phyloP scores from a whole-genome alignment of 306 rosid genomes.

The Benincasa hispida region DNA sequence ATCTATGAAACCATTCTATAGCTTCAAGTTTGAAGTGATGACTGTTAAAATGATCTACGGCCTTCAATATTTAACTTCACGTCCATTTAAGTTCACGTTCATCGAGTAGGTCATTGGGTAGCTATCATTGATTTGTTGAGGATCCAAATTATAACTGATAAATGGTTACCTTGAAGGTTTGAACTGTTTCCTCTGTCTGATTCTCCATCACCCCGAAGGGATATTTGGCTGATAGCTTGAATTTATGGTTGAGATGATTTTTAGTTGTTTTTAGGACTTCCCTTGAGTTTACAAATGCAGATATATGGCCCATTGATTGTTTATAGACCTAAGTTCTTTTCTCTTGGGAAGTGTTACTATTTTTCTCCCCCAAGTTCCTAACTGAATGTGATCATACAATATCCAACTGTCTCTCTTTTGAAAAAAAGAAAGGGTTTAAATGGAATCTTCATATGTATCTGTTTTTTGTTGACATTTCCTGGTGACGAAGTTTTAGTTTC shows the following conservation, averaged over 20 bases:
- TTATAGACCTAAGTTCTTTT: background rate
- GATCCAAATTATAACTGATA: background rate
- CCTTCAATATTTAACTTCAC: background rate
- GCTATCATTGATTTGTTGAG: background rate
- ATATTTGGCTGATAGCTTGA: background rate
- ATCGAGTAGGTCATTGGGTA: background rate
- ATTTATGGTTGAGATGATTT: background rate
- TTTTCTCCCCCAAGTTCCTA: background rate
- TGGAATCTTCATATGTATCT: background rate
- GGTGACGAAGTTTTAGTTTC: background rate
- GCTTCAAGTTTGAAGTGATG: background rate
- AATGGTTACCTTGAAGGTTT: background rate
- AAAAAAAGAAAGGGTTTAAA: no score
- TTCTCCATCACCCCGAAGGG: background rate
- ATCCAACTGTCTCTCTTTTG: background rate
- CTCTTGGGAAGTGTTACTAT: background rate
- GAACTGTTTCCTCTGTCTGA: background rate
- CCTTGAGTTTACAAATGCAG: background rate
- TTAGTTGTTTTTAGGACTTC: background rate
- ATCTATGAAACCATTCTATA: background rate
- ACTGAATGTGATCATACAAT: background rate
- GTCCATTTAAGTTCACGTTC: background rate
- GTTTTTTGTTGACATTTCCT: background rate
- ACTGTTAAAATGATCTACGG: background rate
- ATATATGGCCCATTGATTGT: background rate